Base-by-base conservation (phyloP, 208 protist genomes). In the Acanthamoeba royreba region DNA sequence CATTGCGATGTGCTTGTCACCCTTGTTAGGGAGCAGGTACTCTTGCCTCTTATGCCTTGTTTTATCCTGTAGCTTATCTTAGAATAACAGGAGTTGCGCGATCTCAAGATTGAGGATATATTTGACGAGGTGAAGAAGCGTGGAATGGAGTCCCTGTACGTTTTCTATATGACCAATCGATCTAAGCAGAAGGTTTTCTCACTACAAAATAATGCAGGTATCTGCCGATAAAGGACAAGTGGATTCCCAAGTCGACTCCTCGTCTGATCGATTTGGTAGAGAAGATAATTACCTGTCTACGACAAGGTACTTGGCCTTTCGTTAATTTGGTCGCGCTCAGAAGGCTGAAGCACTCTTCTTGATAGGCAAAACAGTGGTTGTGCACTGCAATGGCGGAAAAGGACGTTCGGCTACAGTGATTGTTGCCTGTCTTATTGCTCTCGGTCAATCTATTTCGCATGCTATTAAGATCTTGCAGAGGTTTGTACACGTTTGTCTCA, bases 201-300 rank as follows among this genome's bases (percentile, higher is more conserved):
- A n/a, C n/a, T n/a, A n/a, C n/a, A n/a, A n/a, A n/a, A n/a, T n/a
- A n/a, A n/a, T n/a, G 25, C 25, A 69, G 58, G 58, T 69, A 69
- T 58, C 40, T 92, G 4, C 86, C 86, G n/a, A 92, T 92, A 35
- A 92, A 92, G 86, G 86, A 92, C 63, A 92, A 92, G 22, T 92
- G 86, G 86, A 92, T 92, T 43, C 86, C 86, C 53, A 69, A 69
- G 40, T 92, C 86, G 25, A 92, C 45, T 4, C 58, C 19, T 17
- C 42, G 63, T 4, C 49, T 92, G 49, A 92, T 92, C 19, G 43
- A 77, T 7, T 28, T 79, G 35, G 86, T 92, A 25, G 86, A 92
- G 53, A 45, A 53, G 40, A 92, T 92, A 17, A 13, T 92, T 13
- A 92, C 15, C 17, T 53, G 4, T 43, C 53, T 92, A 1, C 53